These are phyloP conservation scores for Selaginella moellendorffii DNA, from an alignment of 75 land plant species.

Conservation along the genomic window DNA sequence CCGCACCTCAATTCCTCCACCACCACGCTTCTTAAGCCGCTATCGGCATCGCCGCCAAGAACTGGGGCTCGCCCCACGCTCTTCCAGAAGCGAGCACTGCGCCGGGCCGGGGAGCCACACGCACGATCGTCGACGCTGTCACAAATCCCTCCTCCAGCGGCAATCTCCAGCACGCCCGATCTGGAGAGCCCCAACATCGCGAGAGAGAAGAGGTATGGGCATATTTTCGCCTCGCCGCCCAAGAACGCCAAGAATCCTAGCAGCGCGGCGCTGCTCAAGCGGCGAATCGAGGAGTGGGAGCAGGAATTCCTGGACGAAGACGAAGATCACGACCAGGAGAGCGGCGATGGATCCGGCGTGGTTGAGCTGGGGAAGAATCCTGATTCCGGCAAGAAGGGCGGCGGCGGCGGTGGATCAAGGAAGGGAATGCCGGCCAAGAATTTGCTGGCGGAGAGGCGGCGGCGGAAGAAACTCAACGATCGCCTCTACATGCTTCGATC, in stretches of 20 bases:
- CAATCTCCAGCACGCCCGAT: not conserved
- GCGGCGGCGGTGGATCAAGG: not conserved
- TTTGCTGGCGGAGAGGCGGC: not conserved
- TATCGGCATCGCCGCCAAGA: not conserved
- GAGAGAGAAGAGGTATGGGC: not conserved
- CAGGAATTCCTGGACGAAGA: not conserved
- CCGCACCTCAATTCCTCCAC: not conserved
- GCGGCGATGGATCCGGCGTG: slow-evolving; percentile 7
- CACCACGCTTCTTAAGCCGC: not conserved
- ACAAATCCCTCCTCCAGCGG: not conserved
- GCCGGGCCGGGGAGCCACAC: not conserved
- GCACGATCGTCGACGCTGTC: not conserved
- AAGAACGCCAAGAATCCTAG: not conserved
- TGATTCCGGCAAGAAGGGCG: not conserved
- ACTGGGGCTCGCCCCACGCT: not conserved
- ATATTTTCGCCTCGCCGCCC: not conserved
- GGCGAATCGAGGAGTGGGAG: not conserved
- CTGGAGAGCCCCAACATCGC: slow-evolving; percentile 2
- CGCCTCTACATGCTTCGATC: slow-evolving; percentile 6
- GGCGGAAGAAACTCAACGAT: slow-evolving; percentile 5
- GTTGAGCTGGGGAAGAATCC: not conserved
- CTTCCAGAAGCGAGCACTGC: slow-evolving; percentile 1
- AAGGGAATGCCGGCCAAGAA: slow-evolving; percentile 8
- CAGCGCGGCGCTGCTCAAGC: no score
- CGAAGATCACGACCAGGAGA: not conserved